Conservation (phyloP, 2,329 filamentous ascomycete species). For the Colletotrichum higginsianum region DNA sequence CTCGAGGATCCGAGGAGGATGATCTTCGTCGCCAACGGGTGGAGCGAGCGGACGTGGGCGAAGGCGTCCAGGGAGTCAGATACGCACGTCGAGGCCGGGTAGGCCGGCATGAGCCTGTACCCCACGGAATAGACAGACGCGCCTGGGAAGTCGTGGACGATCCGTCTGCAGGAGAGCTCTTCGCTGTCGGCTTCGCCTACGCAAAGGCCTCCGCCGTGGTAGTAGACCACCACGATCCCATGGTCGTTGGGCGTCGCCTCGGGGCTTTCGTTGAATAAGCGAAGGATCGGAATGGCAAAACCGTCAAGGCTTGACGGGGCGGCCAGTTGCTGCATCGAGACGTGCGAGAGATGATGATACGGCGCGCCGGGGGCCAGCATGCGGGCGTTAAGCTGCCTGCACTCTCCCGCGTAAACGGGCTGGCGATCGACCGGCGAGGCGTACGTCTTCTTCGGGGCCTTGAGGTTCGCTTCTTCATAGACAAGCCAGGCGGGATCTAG, state of each 20-base stretch:
- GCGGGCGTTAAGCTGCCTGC: constrained; percentile 53
- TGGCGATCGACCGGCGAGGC: constrained; percentile 53
- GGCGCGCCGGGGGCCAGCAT: constrained; percentile 55
- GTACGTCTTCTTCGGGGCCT: constrained; percentile 46
- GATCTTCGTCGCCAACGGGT: constrained; percentile 43
- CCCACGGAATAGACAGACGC: constrained; percentile 60
- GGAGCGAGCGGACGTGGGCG: constrained; percentile 43
- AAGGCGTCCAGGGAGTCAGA: constrained; percentile 59
- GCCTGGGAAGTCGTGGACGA: constrained; percentile 51
- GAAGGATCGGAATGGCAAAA: constrained; percentile 54
- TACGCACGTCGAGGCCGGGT: constrained; percentile 57
- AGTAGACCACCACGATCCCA: constrained; percentile 58
- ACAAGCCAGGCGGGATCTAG: constrained; percentile 58
- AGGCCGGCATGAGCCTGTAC: constrained; percentile 61
- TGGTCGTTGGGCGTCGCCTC: constrained; percentile 6
- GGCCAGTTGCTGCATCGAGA: constrained; percentile 49
- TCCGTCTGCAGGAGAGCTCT: constrained; percentile 62
- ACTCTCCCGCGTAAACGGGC: constrained; percentile 57
- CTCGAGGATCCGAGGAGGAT: constrained; percentile 63
- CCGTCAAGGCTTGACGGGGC: constrained; percentile 53
- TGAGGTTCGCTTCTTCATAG: constrained; percentile 52
- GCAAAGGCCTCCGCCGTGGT: constrained; percentile 63
- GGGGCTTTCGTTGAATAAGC: background rate
- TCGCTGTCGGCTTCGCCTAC: constrained; percentile 66
- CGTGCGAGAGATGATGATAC: constrained; percentile 55